Base-by-base conservation (phyloP, 2,329 filamentous ascomycete genomes). In the Trichocomaceae sp. region DNA sequence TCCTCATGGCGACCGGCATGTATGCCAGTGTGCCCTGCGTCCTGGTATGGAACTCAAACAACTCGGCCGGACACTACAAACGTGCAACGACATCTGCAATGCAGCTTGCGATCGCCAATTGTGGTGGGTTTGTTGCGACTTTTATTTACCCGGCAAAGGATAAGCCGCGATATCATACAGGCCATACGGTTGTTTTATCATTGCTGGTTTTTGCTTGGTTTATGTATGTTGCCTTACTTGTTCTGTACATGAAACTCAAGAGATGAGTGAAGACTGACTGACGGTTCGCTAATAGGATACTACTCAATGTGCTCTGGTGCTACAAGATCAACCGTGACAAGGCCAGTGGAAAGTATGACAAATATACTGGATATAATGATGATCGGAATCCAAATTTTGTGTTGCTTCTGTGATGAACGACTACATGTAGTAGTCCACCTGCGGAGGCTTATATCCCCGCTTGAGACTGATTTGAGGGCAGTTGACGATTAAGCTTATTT, bases 31-130 rank as follows among this genome's bases (percentile, higher is more conserved):
- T 86, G 0, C 83, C 84, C 0, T 80, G 79, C 17, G 79, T 85
- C 2, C 70, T 87, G 9, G 83, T 79, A 1, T 87, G 84, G 83
- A 80, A 83, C 58, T 80, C 81, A 2, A 86, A 86, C 64, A 87
- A 87, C 64, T 83, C 79, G 0, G 83, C 83, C 0, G 83, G 81
- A 0, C 84, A 88, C 63, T 87, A 87, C 63, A 88, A 87, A 66
- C 73, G 85, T 13, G 84, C 85, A 0, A 87, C 84, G 0, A 84
- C 84, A 0, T 81, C 80, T 1, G 85, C 80, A 0, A 62, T 87
- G 60, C 84, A 87, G 66, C 72, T 87, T 23, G 80, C 80, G 1
- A 81, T 87, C 60, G 84, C 84, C 0, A 87, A 88, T 59, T 80
- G 77, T 7, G 84, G 84, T 46, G 84, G 84, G 0, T 85, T 87